A percentile compares a stretch with the other conserved stretches of the same genome.
These are phyloP conservation scores for Trichoderma asperellum DNA, from an alignment of 2,329 filamentous ascomycete species.

Conservation along the genomic window DNA sequence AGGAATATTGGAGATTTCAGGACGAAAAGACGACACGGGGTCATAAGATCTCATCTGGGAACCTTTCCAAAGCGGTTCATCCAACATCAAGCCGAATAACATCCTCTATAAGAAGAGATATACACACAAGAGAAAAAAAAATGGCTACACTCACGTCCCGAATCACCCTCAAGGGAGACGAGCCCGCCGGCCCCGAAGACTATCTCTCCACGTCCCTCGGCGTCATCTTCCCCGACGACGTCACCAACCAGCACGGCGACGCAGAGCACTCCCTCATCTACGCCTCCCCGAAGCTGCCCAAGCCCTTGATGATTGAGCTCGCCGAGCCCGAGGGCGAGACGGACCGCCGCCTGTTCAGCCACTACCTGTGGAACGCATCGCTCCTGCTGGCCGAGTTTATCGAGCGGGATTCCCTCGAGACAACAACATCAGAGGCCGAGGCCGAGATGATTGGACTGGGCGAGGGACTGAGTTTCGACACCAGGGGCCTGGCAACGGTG, in stretches of 20 bases:
- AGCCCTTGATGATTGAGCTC: slow-evolving; percentile 50
- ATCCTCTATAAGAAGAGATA: background rate
- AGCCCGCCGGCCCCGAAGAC: slow-evolving; percentile 55
- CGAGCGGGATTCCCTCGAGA: slow-evolving; percentile 51
- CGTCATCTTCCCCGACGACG: slow-evolving; percentile 70
- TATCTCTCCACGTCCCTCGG: slow-evolving; percentile 62
- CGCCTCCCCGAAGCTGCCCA: slow-evolving; percentile 54
- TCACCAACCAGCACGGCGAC: slow-evolving; percentile 68
- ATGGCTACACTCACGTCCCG: slow-evolving; percentile 47
- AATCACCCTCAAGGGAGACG: slow-evolving; percentile 37
- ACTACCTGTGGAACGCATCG: slow-evolving; percentile 74
- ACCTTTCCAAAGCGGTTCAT: background rate
- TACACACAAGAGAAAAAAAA: background rate
- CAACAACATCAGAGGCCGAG: background rate
- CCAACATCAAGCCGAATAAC: background rate
- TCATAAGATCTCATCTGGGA: background rate
- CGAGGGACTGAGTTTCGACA: slow-evolving; percentile 45
- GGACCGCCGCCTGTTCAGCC: slow-evolving; percentile 66
- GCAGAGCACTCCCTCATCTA: slow-evolving; percentile 62
- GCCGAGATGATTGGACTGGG: slow-evolving; percentile 23
- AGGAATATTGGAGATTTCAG: background rate
- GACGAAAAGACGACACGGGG: background rate
- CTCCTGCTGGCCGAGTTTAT: slow-evolving; percentile 60
- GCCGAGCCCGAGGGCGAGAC: slow-evolving; percentile 55
- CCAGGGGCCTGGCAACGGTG: slow-evolving; percentile 57